Evolutionary conservation across 768 basidiomycete species (phyloP), one percentile per base, ranked within the genome.

Genomic region (Psilocybe subaeruginosa): DNA sequence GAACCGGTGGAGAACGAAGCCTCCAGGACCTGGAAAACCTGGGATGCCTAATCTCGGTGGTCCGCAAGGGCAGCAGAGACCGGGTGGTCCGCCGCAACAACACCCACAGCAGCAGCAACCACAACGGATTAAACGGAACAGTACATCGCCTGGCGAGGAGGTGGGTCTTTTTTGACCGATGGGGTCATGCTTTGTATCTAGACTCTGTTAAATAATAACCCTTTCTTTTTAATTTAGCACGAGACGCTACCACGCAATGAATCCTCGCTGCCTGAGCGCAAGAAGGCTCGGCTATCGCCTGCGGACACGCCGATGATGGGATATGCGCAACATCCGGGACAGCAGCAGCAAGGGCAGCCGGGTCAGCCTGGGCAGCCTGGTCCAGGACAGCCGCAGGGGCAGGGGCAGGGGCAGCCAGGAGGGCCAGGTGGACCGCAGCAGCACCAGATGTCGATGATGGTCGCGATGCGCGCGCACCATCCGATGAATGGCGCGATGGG

Each of bases 121-220:
- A 54, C 73, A 71, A 35, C 64, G 68, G 50, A 74, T 73, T 19
- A 86, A 87, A 66, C 79, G 87, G 64, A 85, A 75, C 64, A 88
- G 85, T 69, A 87, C 84, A 9, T 86, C 86, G 5, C 87, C 87
- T 5, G 82, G 80, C 37, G 87, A 87, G 72, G 87, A 87, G 68
- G 86, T 87, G 64, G 64, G 63, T 59, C 58, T 23, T 23, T 23
- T 48, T 54, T 51, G 19, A 8, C 31, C 23, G 23, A 23, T 23
- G 23, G 2, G 23, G 23, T 23, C 23, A 23, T 23, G 23, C 23
- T 23, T 23, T 23, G 23, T 23, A 23, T 23, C 23, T 23, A 2
- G 23, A 23, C 23, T 23, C 23, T 23, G 23, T 2, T 2, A 23
- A 23, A 2, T 23, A 23, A 23, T 23, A 23, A 23, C 23, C 23